Conservation (phyloP, 345 rosid species). For the Acer yangbiense region DNA sequence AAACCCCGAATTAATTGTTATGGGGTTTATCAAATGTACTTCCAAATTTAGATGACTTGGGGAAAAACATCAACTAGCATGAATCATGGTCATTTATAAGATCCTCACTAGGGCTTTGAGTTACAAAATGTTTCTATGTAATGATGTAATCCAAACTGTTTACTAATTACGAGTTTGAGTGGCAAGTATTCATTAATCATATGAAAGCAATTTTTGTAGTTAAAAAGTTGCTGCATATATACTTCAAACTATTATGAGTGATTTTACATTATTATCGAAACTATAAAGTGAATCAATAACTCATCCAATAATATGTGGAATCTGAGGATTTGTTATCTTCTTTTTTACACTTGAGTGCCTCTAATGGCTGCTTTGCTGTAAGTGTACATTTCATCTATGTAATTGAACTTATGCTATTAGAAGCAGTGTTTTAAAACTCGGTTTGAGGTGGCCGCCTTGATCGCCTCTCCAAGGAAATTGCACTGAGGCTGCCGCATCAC, state of each 20-base stretch:
- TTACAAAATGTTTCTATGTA: not conserved
- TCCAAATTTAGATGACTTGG: not conserved
- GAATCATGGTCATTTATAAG: not conserved
- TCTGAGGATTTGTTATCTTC: not conserved
- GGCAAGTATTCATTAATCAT: not conserved
- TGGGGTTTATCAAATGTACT: not conserved
- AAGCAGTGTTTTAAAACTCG: no score
- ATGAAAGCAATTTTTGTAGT: not conserved
- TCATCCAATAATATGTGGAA: not conserved
- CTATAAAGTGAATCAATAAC: not conserved
- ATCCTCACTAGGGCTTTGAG: not conserved
- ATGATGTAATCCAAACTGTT: not conserved
- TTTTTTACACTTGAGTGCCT: not conserved
- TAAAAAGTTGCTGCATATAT: not conserved
- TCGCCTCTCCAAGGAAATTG: no score
- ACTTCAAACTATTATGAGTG: not conserved
- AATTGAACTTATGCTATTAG: no score
- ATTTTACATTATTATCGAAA: not conserved
- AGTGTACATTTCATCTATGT: not conserved
- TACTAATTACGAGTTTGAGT: not conserved
- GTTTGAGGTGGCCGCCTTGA: no score
- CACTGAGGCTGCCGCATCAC: no score
- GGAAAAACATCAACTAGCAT: not conserved
- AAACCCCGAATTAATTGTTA: no score
- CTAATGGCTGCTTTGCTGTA: not conserved